Evolutionary conservation across 1,284 basidiomycete species (phyloP), one percentile per base, ranked within the genome.

Genomic region (Hymenochaete sp.): DNA sequence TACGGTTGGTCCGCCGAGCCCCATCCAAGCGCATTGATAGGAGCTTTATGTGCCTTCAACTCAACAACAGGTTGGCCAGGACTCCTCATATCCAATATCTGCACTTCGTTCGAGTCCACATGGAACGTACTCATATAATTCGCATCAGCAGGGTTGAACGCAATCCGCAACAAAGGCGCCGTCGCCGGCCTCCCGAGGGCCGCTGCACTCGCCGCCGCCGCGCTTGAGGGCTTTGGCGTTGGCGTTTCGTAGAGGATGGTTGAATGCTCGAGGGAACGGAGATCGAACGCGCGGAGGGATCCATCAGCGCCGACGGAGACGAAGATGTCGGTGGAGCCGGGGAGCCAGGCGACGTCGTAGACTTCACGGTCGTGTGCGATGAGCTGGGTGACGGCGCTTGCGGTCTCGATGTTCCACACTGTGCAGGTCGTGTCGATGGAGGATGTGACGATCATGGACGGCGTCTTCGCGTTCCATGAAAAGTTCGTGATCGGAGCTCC

Each of bases 351-450:
- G 40, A 95, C 91, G 59, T 95, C 91, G 65, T 93, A 93, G 4
- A 99, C 96, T 62, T 98, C 96, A 38, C 92, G 80, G 70, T 99
- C 96, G 67, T 99, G 96, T 0, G 96, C 96, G 61, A 95, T 95
- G 54, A 93, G 78, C 63, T 99, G 96, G 1, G 96, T 98, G 57
- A 98, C 80, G 11, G 96, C 95, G n/a, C 87, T 83, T 14, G 82
- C 79, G 2, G 91, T 93, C 55, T 96, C 90, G 59, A 99, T 90
- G 61, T 99, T 96, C 95, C 95, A 93, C 25, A 95, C 82, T 1
- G 91, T 95, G 59, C 92, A 92, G 14, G 92, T 93, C 35, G 91
- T 95, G 62, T 97, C 93, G 56, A 95, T 97, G 6, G 92, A 97
- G 29, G 92, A 93, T 3, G 93, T 97, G 31, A 97, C 93, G 56